Base-by-base conservation (phyloP, 495 filamentous ascomycete species). In the Hypoxylon crocopeplum region DNA sequence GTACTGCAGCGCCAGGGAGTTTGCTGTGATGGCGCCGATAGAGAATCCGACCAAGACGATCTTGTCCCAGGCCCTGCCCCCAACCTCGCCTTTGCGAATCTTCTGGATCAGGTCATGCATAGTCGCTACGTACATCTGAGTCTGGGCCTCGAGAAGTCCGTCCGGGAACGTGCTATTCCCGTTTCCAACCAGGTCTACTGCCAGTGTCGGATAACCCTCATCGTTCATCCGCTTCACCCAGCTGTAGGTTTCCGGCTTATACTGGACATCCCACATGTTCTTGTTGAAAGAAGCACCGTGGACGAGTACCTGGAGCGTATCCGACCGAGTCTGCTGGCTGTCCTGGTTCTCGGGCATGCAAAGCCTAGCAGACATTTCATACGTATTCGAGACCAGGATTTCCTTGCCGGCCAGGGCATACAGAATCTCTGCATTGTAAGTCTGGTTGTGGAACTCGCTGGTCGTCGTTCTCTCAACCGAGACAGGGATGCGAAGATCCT, bases 111-210 rank as follows among this genome's bases (percentile, higher is more conserved):
- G n/a, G n/a, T n/a, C n/a, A n/a, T n/a, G n/a, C n/a, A n/a, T n/a
- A n/a, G n/a, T n/a, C n/a, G n/a, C n/a, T n/a, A n/a, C n/a, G n/a
- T n/a, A n/a, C n/a, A n/a, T n/a, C n/a, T n/a, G n/a, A n/a, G n/a
- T n/a, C n/a, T n/a, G n/a, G n/a, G n/a, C n/a, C n/a, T 44, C 40
- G 1, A 44, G 40, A 11, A 29, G 21, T 19, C 53, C 57, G 24
- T 69, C 53, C 10, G 48, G 67, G 39, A 55, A 51, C 13, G 62
- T 56, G 48, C 62, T 66, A 38, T 59, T 66, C 17, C 58, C 62
- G 42, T 22, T 36, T 24, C 61, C 61, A 16, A 62, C 11, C 17
- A 62, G 56, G 45, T 64, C 48, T 21, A 56, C 37, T 27, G 62
- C 45, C 24, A 68, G 38, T 5, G 66, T 69, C 13, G 52, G 46